phyloP scores from a whole-genome alignment of 2,329 filamentous ascomycete species.

The Cercospora nicotianae region DNA sequence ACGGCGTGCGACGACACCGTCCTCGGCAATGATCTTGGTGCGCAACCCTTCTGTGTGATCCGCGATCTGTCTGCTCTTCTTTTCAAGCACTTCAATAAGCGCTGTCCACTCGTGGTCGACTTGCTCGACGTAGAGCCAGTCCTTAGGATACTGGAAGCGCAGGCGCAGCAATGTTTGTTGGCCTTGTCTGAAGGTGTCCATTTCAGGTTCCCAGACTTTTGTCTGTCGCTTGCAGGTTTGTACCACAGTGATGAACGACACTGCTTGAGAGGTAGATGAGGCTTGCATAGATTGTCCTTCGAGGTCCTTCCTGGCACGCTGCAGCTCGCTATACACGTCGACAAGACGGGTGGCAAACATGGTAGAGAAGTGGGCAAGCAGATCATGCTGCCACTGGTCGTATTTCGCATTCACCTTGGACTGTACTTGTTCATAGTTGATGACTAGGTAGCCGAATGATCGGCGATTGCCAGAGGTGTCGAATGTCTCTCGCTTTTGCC shows the following conservation, averaged over 20 bases:
- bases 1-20: conserved; percentile 85
- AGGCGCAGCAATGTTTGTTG: conserved; percentile 89
- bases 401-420: conserved; percentile 99
- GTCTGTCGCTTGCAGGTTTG: conserved; percentile 95
- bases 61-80: conserved; percentile 92
- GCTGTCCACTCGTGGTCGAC: conserved; percentile 95
- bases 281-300: conserved; percentile 91
- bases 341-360: conserved; percentile 88
- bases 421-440: conserved; percentile 98
- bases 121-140: conserved; percentile 95
- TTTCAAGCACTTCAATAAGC: conserved; percentile 83
- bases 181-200: conserved; percentile 93
- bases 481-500: conserved; percentile 92
- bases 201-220: conserved; percentile 90
- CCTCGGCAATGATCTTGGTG: conserved; percentile 92
- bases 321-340: conserved; percentile 87
- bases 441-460: conserved; percentile 88
- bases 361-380: conserved; percentile 86
- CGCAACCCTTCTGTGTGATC: conserved; percentile 94
- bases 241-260: conserved; percentile 97
- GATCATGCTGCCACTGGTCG: conserved; percentile 99
- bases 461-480: conserved; percentile 94
- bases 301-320: conserved; percentile 84
- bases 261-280: conserved; percentile 92
- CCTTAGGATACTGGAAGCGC: conserved; percentile 86